phyloP scores from a whole-genome alignment of 2,329 filamentous ascomycete species.

The Xylariaceae sp. region DNA sequence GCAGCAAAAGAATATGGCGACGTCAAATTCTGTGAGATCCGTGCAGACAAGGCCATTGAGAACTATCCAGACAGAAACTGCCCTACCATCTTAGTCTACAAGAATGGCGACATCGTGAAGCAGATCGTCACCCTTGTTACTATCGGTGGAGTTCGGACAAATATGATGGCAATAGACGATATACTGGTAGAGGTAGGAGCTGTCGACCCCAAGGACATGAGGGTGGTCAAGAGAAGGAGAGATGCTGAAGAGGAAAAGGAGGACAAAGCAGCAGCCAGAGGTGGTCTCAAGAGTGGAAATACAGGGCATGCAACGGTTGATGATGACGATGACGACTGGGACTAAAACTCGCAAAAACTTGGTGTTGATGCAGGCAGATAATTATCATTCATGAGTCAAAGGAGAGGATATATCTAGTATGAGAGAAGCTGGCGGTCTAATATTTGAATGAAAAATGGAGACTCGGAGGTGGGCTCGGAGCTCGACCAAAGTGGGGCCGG shows the following conservation, averaged over 20 bases:
- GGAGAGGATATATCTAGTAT: too few relatives aligned
- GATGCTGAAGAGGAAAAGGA: conserved; percentile 59
- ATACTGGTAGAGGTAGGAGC: conserved; percentile 80
- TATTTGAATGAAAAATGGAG: too few relatives aligned
- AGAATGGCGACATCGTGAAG: conserved; percentile 84
- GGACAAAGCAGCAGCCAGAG: conserved; percentile 49
- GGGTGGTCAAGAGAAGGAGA: conserved; percentile 61
- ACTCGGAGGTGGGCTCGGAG: too few relatives aligned
- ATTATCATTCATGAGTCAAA: too few relatives aligned
- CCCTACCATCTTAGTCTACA: conserved; percentile 89
- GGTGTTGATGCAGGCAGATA: too few relatives aligned
- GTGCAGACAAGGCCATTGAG: conserved; percentile 88
- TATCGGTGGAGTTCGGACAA: conserved; percentile 68
- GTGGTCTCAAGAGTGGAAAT: conserved; percentile 50
- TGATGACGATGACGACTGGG: conserved; percentile 57
- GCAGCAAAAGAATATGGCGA: conserved; percentile 84
- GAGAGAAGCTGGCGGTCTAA: too few relatives aligned
- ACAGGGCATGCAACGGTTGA: conserved; percentile 40
- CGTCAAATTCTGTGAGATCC: conserved; percentile 96
- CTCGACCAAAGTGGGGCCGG: too few relatives aligned
- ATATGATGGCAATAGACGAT: conserved; percentile 71
- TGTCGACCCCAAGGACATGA: conserved; percentile 71
- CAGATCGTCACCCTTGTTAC: conserved; percentile 88
- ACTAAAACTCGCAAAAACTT: too few relatives aligned
- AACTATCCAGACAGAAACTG: conserved; percentile 94